These are phyloP conservation scores for Ocimum tenuiflorum DNA, from an alignment of 257 asterid genomes.

Conservation along the genomic window DNA sequence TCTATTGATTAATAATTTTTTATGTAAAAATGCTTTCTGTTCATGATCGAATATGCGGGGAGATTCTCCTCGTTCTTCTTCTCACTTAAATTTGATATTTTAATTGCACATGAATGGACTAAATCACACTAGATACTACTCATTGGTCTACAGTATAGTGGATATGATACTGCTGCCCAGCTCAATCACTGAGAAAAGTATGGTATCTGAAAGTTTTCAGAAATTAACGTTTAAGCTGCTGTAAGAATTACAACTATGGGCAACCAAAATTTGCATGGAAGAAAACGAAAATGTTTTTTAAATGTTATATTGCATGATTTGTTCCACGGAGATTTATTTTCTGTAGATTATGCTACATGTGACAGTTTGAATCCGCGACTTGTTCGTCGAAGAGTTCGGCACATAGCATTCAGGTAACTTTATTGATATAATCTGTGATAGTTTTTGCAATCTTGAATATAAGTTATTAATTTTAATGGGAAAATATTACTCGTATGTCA, in stretches of 20 bases:
- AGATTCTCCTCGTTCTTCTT: background rate
- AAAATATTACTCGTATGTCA: no score
- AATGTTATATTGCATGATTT: background rate
- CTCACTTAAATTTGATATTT: no score
- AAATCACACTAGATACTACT: background rate
- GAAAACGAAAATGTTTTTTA: background rate
- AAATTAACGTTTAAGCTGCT: background rate
- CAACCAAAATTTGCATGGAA: background rate
- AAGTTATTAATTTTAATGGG: no score
- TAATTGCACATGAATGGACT: no score
- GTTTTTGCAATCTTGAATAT: background rate
- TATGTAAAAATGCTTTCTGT: background rate
- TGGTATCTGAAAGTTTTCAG: no score
- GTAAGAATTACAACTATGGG: background rate
- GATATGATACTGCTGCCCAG: background rate
- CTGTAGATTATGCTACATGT: constrained; percentile 6
- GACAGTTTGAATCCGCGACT: constrained; percentile 74
- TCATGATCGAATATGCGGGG: background rate
- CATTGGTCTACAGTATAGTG: background rate
- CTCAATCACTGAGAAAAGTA: background rate
- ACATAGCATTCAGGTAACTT: constrained; percentile 74
- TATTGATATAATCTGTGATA: background rate
- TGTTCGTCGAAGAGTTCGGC: constrained; percentile 87
- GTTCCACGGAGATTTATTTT: background rate
- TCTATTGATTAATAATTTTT: background rate